Evolutionary conservation across 2,329 filamentous ascomycete genomes (phyloP).

Genomic region (Colletotrichum costaricense): DNA sequence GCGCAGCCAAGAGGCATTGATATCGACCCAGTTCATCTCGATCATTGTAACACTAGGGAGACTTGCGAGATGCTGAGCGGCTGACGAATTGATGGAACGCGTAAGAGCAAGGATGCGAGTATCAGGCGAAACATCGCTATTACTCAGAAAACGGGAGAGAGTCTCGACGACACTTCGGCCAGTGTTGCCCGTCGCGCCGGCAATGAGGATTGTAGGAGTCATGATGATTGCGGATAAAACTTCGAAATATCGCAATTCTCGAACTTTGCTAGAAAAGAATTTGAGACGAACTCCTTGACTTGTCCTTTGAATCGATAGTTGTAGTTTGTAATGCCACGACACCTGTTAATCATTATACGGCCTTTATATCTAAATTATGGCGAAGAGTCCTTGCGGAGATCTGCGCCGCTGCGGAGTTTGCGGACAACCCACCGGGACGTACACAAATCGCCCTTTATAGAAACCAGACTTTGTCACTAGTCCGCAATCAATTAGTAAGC

Average conservation of each 20-base stretch:
- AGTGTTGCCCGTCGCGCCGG: not conserved
- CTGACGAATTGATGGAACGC: constrained; percentile 23
- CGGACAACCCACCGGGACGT: too few species aligned
- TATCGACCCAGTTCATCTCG: constrained; percentile 50
- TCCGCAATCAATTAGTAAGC: too few species aligned
- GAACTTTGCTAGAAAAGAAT: too few species aligned
- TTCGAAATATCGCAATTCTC: too few species aligned
- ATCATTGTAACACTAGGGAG: constrained; percentile 47
- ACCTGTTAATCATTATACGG: rapidly evolving
- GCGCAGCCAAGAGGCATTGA: constrained; percentile 53
- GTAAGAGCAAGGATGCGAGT: constrained; percentile 38
- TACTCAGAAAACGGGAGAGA: not conserved
- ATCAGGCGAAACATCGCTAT: not conserved
- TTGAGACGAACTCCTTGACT: too few species aligned
- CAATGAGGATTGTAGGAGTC: not conserved
- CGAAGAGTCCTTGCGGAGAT: too few species aligned
- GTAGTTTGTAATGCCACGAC: too few species aligned
- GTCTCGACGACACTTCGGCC: not conserved
- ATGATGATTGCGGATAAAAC: not conserved
- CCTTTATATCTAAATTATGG: too few species aligned
- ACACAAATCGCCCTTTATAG: too few species aligned
- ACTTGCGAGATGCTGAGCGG: constrained; percentile 43
- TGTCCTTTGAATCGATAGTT: too few species aligned
- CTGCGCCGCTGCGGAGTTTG: too few species aligned
- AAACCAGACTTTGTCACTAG: too few species aligned